phyloP scores from a whole-genome alignment of 345 rosid genomes.

The Rubroshorea leprosula region DNA sequence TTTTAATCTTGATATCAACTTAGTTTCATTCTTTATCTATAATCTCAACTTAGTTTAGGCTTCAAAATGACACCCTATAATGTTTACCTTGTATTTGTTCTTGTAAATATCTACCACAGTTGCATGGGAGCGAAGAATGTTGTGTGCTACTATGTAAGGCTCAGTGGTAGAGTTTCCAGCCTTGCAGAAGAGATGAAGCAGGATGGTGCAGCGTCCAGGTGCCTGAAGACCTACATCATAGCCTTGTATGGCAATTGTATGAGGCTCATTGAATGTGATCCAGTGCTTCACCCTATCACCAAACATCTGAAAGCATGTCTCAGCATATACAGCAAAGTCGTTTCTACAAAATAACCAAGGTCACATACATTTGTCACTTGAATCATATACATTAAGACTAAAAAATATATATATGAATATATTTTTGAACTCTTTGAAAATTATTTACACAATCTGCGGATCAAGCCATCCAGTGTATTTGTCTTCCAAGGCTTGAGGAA shows the following conservation, averaged over 20 bases:
- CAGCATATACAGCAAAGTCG: slow-evolving; percentile 72
- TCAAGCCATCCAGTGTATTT: slow-evolving; percentile 80
- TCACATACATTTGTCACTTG: not conserved
- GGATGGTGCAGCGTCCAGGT: slow-evolving; percentile 79
- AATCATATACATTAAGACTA: not conserved
- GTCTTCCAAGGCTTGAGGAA: slow-evolving; percentile 83
- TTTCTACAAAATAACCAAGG: slow-evolving; percentile 36
- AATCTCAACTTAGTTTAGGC: no score
- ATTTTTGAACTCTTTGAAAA: not conserved
- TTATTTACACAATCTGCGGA: slow-evolving; percentile 60
- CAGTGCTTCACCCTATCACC: slow-evolving; percentile 94
- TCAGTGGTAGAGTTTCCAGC: slow-evolving; percentile 84
- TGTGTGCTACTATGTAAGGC: slow-evolving; percentile 87
- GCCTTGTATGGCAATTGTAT: slow-evolving; percentile 76
- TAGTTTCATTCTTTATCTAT: no score
- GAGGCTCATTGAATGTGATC: slow-evolving; percentile 95
- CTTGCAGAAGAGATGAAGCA: slow-evolving; percentile 55
- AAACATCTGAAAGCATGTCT: slow-evolving; percentile 74
- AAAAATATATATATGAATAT: no score
- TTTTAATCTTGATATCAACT: no score
- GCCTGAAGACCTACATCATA: slow-evolving; percentile 85
- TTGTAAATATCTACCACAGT: slow-evolving; percentile 55
- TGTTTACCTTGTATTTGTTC: slow-evolving; percentile 65
- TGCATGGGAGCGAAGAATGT: slow-evolving; percentile 67
- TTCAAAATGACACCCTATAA: no score